Percentiles rank a stretch among this genome's conserved stretches.
Conservation (phyloP, 1,284 basidiomycete genomes). For the Golubevia sp. region DNA sequence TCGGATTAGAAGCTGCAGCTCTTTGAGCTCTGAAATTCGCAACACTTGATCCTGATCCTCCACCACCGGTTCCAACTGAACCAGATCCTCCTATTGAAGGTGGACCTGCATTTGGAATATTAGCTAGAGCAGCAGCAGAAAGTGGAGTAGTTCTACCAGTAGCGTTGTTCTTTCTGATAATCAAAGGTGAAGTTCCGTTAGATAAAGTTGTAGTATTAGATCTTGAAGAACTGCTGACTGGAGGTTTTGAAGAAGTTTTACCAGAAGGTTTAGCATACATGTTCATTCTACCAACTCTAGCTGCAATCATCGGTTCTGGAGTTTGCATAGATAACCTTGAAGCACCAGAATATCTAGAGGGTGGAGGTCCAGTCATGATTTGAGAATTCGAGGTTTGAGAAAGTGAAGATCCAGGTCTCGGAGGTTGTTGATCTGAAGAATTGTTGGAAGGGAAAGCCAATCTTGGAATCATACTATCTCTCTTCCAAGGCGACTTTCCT, state of each 20-base stretch:
- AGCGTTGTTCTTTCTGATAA: conserved; percentile 1
- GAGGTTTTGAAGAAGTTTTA: conserved; percentile 7
- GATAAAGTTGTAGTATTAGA: neutral
- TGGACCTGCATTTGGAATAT: conserved; percentile 32
- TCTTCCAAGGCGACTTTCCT: conserved; percentile 20
- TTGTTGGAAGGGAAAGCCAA: conserved; percentile 17
- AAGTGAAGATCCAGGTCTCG: conserved; percentile 35
- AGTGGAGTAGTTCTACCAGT: conserved; percentile 41
- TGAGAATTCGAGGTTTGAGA: conserved; percentile 25
- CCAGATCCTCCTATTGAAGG: neutral
- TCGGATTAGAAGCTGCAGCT: neutral
- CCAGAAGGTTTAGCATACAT: conserved; percentile 37
- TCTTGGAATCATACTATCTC: conserved; percentile 35
- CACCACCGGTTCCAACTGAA: neutral
- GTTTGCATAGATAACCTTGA: conserved; percentile 45
- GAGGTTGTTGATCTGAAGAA: neutral
- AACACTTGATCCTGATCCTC: conserved; percentile 22
- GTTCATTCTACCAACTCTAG: conserved; percentile 36
- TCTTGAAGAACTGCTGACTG: neutral
- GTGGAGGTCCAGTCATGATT: neutral
- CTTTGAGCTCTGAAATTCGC: conserved; percentile 24
- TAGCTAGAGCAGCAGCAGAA: conserved; percentile 43
- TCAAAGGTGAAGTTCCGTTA: conserved; percentile 1
- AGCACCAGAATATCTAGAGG: conserved; percentile 17
- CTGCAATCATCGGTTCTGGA: conserved; percentile 45